Percentiles rank a stretch among this genome's conserved stretches.
phyloP scores from a whole-genome alignment of 2,329 filamentous ascomycete species.

The Colletotrichum melonis region DNA sequence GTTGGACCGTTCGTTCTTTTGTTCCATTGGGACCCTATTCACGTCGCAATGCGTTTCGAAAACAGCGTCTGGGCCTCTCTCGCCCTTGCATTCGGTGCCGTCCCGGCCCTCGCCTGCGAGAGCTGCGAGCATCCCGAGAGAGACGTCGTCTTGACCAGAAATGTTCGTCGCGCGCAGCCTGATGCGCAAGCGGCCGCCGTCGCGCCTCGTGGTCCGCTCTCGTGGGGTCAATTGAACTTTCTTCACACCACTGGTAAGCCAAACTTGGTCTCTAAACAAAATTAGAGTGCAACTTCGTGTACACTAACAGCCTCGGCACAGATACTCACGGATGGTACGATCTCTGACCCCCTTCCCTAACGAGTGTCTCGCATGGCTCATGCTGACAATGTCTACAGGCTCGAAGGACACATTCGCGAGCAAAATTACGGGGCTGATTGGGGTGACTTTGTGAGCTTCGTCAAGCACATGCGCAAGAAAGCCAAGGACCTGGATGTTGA shows the following conservation, averaged over 20 bases:
- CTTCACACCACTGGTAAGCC: conserved; percentile 47
- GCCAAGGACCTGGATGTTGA: conserved; percentile 68
- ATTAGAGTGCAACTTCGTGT: too few species aligned
- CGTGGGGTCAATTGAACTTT: conserved; percentile 74
- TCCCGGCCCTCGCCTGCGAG: neutral
- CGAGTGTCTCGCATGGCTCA: too few species aligned
- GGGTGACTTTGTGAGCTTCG: conserved; percentile 73
- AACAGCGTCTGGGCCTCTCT: neutral
- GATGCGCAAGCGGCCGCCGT: conserved; percentile 54
- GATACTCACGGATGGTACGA: conserved; percentile 22
- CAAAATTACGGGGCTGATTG: conserved; percentile 74
- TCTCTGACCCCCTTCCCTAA: too few species aligned
- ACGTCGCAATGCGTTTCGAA: conserved; percentile 17
- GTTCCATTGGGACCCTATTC: neutral
- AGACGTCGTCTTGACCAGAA: conserved; percentile 34
- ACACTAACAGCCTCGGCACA: conserved; percentile 70
- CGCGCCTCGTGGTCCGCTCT: conserved; percentile 57
- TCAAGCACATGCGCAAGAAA: conserved; percentile 68
- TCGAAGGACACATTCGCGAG: conserved; percentile 71
- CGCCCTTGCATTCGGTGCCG: neutral
- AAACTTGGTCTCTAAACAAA: too few species aligned
- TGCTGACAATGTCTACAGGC: conserved; percentile 46
- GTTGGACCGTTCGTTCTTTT: neutral
- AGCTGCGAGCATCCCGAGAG: conserved; percentile 30
- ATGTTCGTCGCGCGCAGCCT: conserved; percentile 61